Evolutionary conservation across 2,329 filamentous ascomycete species (phyloP), one percentile per base, ranked within the genome.

Genomic region (Chrysosporium queenslandicum): DNA sequence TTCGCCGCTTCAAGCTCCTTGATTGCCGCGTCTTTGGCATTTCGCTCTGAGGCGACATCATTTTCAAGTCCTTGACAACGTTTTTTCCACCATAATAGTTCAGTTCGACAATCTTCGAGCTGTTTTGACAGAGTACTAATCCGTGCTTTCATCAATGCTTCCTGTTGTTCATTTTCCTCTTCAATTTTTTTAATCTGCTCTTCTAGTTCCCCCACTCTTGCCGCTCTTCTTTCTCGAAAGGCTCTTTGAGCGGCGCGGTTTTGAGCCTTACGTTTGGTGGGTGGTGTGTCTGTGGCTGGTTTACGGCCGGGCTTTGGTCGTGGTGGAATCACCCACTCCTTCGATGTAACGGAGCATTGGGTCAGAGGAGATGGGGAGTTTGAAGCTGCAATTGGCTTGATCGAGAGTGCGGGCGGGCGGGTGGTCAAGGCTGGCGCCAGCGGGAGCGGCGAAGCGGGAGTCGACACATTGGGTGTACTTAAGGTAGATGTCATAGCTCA

Each of bases 231-330:
- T 68, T 96, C 90, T 50, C 90, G 82, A 77, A 96, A 96, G 4
- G 90, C 90, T 53, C 90, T 81, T 70, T 96, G 90, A 6, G 90
- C 90, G 14, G 90, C 90, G 59, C 90, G 81, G 61, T 96, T 96
- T 66, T 96, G 90, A 8, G 92, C 92, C 73, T 98, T 98, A 61
- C 72, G 71, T 61, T 74, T 74, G 60, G 87, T 97, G 20, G 92
- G 92, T 68, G 97, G 92, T 21, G 87, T 94, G 94, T 94, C 40
- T 45, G 88, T 97, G 62, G 97, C 77, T 21, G 91, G 92, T 76
- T 98, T 98, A 57, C 92, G 82, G 47, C 92, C 92, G 4, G 92
- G 91, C 73, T 97, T 98, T 80, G 87, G 87, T 55, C 87, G 79
- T 25, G 87, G 87, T 21, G 87, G 87, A 41, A 92, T 82, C 21